Percentiles rank a stretch among this genome's conserved stretches.
Evolutionary conservation across 805 yeast genomes (phyloP).

Genomic region (Yarrowia hollandica): DNA sequence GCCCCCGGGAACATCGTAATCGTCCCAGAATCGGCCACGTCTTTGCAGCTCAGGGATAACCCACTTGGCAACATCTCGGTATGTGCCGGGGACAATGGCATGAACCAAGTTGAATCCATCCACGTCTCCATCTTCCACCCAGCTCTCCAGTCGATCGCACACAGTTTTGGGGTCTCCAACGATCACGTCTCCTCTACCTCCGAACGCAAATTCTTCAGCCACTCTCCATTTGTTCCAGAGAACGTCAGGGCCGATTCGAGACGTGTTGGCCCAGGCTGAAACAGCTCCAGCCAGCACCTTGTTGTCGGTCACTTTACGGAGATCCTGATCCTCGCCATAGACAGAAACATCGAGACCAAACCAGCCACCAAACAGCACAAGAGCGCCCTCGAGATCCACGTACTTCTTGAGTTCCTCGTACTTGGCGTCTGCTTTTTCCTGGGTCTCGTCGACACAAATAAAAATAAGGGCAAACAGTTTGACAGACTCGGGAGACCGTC

Average conservation of each 20-base stretch:
- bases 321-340: conserved; percentile 42
- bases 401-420: conserved; percentile 41
- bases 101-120: conserved; percentile 49
- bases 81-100: conserved; percentile 44
- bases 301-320: conserved; percentile 40
- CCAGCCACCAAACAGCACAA: conserved; percentile 47
- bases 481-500: conserved; percentile 44
- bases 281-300: conserved; percentile 43
- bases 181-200: conserved; percentile 39
- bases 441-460: conserved; percentile 46
- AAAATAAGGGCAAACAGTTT: conserved; percentile 46
- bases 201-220: conserved; percentile 43
- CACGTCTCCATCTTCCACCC: conserved; percentile 45
- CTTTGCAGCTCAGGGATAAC: conserved; percentile 45
- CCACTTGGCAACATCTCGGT: conserved; percentile 44
- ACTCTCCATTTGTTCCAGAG: conserved; percentile 37
- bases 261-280: conserved; percentile 42
- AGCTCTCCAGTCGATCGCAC: conserved; percentile 46
- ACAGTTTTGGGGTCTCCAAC: conserved; percentile 45
- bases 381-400: conserved; percentile 47
- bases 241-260: conserved; percentile 36
- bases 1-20: conserved; percentile 42
- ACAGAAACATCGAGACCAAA: conserved; percentile 47
- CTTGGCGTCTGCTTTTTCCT: conserved; percentile 47
- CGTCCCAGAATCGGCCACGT: conserved; percentile 44